Conservation (phyloP, 2,329 filamentous ascomycete genomes). For the Malbranchea cinnamomea region DNA sequence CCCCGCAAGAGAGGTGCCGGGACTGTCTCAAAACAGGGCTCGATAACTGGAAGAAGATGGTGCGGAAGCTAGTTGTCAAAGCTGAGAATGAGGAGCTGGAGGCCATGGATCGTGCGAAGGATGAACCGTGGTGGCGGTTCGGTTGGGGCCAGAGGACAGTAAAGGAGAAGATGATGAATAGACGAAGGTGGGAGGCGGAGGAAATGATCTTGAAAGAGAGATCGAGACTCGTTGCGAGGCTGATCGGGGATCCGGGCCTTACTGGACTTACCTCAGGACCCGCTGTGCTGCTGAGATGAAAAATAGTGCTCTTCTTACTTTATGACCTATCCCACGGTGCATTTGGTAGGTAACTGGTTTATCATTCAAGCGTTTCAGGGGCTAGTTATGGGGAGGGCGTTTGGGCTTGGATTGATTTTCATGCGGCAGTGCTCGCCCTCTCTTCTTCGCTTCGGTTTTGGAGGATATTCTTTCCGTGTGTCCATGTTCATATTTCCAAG, state of each 20-base stretch:
- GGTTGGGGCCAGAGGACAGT: constrained; percentile 17
- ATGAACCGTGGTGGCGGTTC: constrained; percentile 23
- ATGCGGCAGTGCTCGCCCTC: too few species aligned
- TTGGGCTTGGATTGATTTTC: too few species aligned
- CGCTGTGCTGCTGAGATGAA: too few species aligned
- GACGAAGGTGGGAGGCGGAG: constrained; percentile 28
- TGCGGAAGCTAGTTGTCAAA: constrained; percentile 43
- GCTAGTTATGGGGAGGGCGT: too few species aligned
- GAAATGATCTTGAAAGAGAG: constrained; percentile 23
- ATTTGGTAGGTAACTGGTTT: too few species aligned
- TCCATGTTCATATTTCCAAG: too few species aligned
- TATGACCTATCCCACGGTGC: too few species aligned
- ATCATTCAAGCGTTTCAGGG: too few species aligned
- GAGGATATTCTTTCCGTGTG: too few species aligned
- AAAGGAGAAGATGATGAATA: constrained; percentile 16
- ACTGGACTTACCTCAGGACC: background rate
- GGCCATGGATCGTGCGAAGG: constrained; percentile 18
- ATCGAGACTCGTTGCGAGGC: constrained; percentile 10
- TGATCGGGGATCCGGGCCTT: constrained; percentile 6
- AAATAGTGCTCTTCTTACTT: too few species aligned
- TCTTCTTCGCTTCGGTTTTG: too few species aligned
- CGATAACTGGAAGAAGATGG: constrained; percentile 73
- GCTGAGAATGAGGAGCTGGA: constrained; percentile 23
- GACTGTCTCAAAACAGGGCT: constrained; percentile 66
- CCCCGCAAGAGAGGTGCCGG: constrained; percentile 48